These are phyloP conservation scores for Coelastrella sp. DNA, from an alignment of 139 green algal genomes.

Conservation along the genomic window DNA sequence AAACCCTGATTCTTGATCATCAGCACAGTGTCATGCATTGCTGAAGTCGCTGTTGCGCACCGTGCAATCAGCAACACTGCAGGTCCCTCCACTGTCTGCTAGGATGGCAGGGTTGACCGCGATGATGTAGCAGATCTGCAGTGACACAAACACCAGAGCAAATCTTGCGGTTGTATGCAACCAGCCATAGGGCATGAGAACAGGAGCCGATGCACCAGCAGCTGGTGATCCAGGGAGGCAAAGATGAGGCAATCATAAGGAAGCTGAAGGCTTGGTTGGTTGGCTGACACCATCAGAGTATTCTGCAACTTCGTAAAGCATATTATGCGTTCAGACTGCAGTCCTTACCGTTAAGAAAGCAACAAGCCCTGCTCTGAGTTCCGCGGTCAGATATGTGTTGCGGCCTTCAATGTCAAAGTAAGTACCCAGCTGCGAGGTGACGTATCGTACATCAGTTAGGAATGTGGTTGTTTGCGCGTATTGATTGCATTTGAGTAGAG, in stretches of 20 bases:
- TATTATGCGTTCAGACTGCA: not conserved
- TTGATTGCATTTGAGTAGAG: not conserved
- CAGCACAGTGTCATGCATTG: too few relatives aligned
- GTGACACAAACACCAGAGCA: not conserved
- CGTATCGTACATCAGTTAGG: not conserved
- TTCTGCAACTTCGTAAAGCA: too few relatives aligned
- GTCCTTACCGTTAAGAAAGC: slow-evolving; percentile 77
- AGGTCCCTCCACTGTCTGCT: slow-evolving; percentile 70
- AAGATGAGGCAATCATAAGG: too few relatives aligned
- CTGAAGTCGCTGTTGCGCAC: too few relatives aligned
- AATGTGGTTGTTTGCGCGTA: not conserved
- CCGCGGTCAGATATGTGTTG: slow-evolving; percentile 66
- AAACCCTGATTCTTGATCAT: too few relatives aligned
- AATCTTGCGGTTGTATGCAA: too few relatives aligned
- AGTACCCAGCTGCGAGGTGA: not conserved
- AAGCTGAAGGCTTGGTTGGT: too few relatives aligned
- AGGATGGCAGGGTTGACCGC: slow-evolving; percentile 81
- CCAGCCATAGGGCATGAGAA: too few relatives aligned
- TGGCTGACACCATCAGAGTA: too few relatives aligned
- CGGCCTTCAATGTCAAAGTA: slow-evolving; percentile 52
- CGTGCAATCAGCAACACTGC: slow-evolving; percentile 61
- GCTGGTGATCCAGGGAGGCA: too few relatives aligned
- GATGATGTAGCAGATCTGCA: slow-evolving; percentile 82
- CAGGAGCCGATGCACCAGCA: too few relatives aligned
- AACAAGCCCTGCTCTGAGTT: slow-evolving; percentile 77